Percentiles rank a stretch among this genome's conserved stretches.
Conservation (phyloP, 768 basidiomycete species). For the Hericium rajendrae region DNA sequence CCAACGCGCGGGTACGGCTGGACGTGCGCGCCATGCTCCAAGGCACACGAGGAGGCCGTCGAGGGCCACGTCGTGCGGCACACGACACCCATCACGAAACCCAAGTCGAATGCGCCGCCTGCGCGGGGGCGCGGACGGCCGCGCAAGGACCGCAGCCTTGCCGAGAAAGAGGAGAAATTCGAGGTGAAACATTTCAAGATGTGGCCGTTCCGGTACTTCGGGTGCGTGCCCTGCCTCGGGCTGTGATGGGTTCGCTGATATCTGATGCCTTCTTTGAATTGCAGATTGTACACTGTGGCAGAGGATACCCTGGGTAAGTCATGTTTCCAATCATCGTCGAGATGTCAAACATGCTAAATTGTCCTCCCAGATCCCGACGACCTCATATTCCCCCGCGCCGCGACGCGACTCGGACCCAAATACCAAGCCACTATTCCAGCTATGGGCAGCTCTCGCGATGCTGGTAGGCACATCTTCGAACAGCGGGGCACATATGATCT, state of each 20-base stretch:
- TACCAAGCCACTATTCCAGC: slow-evolving; percentile 61
- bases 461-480: slow-evolving; percentile 11
- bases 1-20: slow-evolving; percentile 95
- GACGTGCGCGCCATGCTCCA: slow-evolving; percentile 92
- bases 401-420: slow-evolving; percentile 82
- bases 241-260: not conserved
- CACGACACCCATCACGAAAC: slow-evolving; percentile 36
- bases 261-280: not conserved
- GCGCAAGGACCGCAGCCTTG: slow-evolving; percentile 61
- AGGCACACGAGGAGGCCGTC: slow-evolving; percentile 78
- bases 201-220: slow-evolving; percentile 97
- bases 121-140: slow-evolving; percentile 67
- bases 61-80: slow-evolving; percentile 60
- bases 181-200: slow-evolving; percentile 79
- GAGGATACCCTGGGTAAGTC: slow-evolving; percentile 80
- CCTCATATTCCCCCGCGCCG: slow-evolving; percentile 89
- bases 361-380: slow-evolving; percentile 76
- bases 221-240: slow-evolving; percentile 41
- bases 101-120: slow-evolving; percentile 65
- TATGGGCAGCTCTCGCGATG: slow-evolving; percentile 20
- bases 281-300: slow-evolving; percentile 80
- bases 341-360: no score
- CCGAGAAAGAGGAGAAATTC: slow-evolving; percentile 69
- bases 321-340: not conserved
- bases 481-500: not conserved